Evolutionary conservation across 2,329 filamentous ascomycete genomes (phyloP), one percentile per base, ranked within the genome.

Genomic region (Pseudogymnoascus destructans): DNA sequence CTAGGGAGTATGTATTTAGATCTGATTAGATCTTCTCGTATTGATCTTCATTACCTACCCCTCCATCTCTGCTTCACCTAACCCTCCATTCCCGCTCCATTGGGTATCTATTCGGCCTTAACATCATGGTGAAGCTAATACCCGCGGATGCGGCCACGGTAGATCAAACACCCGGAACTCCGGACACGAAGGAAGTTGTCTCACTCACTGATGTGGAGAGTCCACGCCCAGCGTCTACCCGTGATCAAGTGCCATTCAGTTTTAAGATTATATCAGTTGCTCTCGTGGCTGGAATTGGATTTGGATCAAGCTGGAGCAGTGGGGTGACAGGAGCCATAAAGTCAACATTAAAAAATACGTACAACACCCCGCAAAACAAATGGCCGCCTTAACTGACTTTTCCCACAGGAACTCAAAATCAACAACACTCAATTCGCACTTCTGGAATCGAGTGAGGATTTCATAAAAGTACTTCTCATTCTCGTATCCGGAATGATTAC

Each of bases 261-360:
- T 66, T 58, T 58, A 73, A 70, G 61, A 57, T 78, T 11, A 65
- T 70, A 7, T 73, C 79, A 0, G 75, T 82, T 2, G 54, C 79
- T 0, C 64, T 80, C 7, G 76, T 79, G 1, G 76, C 74, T 11
- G 67, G 73, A 58, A 80, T 83, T 62, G 79, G 80, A 1, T 83
- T 83, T 63, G 80, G 80, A 0, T 78, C 78, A 0, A 75, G 77
- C 19, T 83, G 80, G 79, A 81, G 79, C 61, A 73, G 73, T n/a
- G 79, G 80, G 1, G 77, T 83, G 1, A 82, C 79, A 0, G 77
- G 77, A 8, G 80, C 80, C 1, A 77, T 83, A 74, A 83, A 84
- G 65, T 79, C 72, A 15, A 82, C 79, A 0, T 66, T 84, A 23
- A 83, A 84, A 62, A 82, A 81, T 62, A 21, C 8, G 2, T 10